Percentiles rank a stretch among this genome's conserved stretches.
phyloP scores from a whole-genome alignment of 805 yeast species.

The Candida cerambycidarum region DNA sequence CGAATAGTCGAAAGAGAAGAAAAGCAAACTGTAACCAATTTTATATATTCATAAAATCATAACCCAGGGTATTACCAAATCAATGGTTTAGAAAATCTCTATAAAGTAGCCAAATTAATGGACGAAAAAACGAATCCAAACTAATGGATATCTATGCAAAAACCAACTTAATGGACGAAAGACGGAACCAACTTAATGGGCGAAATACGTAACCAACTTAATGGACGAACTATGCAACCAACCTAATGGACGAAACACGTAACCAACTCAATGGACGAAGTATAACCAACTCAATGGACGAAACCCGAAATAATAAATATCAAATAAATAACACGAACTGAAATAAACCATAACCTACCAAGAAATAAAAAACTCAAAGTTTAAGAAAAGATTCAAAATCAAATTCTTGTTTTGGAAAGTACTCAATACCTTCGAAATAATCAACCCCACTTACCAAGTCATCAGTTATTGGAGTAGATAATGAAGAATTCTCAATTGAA shows the following conservation, averaged over 20 bases:
- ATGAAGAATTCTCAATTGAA: conserved; percentile 9
- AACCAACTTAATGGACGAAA: conserved; percentile 10
- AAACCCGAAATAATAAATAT: conserved; percentile 3
- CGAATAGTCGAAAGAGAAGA: too few relatives aligned
- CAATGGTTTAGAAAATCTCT: conserved; percentile 11
- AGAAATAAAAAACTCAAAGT: background rate
- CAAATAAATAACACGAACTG: background rate
- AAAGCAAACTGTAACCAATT: background rate
- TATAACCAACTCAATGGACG: conserved; percentile 2
- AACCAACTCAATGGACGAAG: conserved; percentile 8
- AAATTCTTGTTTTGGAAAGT: conserved; percentile 4
- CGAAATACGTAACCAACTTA: conserved; percentile 7
- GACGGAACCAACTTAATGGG: conserved; percentile 3
- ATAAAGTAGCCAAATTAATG: background rate
- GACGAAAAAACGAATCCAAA: background rate
- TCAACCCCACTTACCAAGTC: conserved; percentile 12
- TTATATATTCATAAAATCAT: conserved; percentile 3
- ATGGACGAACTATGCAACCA: conserved; percentile 8
- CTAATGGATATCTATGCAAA: background rate
- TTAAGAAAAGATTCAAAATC: conserved; percentile 4
- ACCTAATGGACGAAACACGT: conserved; percentile 6
- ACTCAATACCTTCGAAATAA: conserved; percentile 3
- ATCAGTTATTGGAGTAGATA: conserved; percentile 6
- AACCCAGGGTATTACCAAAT: conserved; percentile 1
- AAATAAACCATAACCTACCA: background rate